Base-by-base conservation (phyloP, 257 asterid species). In the Anisodus acutangulus region DNA sequence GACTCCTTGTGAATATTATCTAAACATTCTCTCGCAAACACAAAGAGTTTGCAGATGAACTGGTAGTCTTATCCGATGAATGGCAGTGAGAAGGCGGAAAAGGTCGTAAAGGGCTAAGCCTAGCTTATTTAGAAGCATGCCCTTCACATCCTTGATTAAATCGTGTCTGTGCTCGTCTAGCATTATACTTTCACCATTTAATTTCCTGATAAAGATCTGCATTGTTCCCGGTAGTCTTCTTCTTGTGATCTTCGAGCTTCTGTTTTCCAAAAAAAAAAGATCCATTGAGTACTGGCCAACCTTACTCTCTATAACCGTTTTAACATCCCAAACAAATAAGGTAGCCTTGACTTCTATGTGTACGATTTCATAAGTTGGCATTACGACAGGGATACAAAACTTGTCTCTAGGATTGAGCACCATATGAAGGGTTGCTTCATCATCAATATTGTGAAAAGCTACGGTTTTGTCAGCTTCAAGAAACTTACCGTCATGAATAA, bases 381-480 rank as follows among this genome's bases (percentile, higher is more conserved):
- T 60, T 71, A 45, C 57, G 1, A 86, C 85, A 35, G 62, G 62
- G 26, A 88, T 26, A 45, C 63, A 59, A 41, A 88, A 58, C 17
- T 8, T 31, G 22, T 78, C 37, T 58, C 12, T 79, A 1, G 51
- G 86, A 35, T 37, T 9, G 39, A 49, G n/a, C 41, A 79, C 51
- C 82, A 86, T 62, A 39, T 88, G 81, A 85, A 88, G 86, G 3
- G 80, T 82, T 31, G 88, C 54, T 22, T 16, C 70, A 6, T 8
- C 64, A 5, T 35, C 26, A 47, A 86, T 86, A 4, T 60, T 41
- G 13, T 78, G 83, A 64, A 66, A 72, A 39, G 47, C 82, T 41
- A 86, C 64, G 31, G 85, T 88, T 76, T n/a, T 64, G 6, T 84
- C 68, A 7, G 55, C 87, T 9, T 82, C 84, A 78, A 86, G 88